Evolutionary conservation across 1,139 yeast genomes (phyloP), one percentile per base, ranked within the genome.

Genomic region (Candida pseudoviswanathii): DNA sequence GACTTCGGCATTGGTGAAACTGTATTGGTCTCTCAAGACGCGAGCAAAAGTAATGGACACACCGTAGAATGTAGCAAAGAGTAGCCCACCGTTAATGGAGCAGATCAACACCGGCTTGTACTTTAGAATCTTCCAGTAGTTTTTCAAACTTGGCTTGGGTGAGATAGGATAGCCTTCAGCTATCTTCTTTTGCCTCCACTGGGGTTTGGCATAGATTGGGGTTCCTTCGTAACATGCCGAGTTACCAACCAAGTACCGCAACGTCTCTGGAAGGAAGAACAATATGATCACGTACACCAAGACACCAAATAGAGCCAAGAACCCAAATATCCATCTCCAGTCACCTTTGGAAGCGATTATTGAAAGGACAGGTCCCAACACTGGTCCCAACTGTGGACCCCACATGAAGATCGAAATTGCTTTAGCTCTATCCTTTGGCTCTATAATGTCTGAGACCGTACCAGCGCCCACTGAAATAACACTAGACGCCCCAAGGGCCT

Each of bases 301-400:
- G 0, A 62, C 67, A 1, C 82, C 78, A 53, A 78, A 55, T 1
- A 81, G 71, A 1, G 81, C 73, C 21, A 80, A 64, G 47, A 80
- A 71, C 0, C 83, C 85, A 68, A 82, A 82, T 8, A 77, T 64
- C 85, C 84, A 80, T 59, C 85, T 71, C 85, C 85, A 81, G 4
- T 68, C 43, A 2, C 66, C 66, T 40, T 65, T 56, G 0, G 71
- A 66, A 1, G 75, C 65, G 58, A 67, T 57, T 2, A 75, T 67
- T 25, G 82, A 73, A 22, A 81, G 58, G 7, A 81, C 63, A 0
- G 85, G 86, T 0, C 85, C 86, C 10, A 81, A 44, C 2, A 81
- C 69, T 1, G 86, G 86, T 0, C 86, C 86, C 51, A 80, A 56
- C 54, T 81, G 84, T 0, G 86, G 86, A 0, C 86, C 86, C 59